Percentiles rank a stretch among this genome's conserved stretches.
Conservation (phyloP, 495 filamentous ascomycete genomes). For the Neurospora cerealis region DNA sequence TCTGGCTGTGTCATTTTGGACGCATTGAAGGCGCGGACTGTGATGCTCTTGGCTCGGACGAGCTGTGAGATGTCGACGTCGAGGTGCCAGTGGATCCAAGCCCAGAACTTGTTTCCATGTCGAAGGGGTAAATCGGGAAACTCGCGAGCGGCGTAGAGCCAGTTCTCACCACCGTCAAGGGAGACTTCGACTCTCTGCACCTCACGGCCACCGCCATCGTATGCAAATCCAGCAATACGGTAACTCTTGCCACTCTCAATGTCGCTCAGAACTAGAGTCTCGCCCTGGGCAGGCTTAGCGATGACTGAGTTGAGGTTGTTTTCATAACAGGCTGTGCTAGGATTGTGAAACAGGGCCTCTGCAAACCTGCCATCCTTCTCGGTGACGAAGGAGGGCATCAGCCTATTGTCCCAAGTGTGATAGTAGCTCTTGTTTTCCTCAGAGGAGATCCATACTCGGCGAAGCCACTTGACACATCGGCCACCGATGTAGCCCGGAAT, state of each 20-base stretch:
- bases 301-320: slow-evolving; percentile 6
- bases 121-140: slow-evolving; percentile 4
- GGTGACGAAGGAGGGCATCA: slow-evolving; percentile 2
- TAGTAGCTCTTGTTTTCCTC: slow-evolving; percentile 9
- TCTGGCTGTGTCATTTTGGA: slow-evolving; percentile 6
- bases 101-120: slow-evolving; percentile 9
- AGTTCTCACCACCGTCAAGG: background rate
- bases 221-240: slow-evolving; percentile 4
- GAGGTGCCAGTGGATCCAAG: slow-evolving; percentile 9
- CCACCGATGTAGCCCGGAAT: slow-evolving; percentile 8
- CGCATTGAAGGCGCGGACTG: slow-evolving; percentile 1
- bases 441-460: slow-evolving; percentile 5
- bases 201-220: slow-evolving; percentile 4
- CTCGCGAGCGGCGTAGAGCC: slow-evolving; percentile 2
- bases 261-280: background rate
- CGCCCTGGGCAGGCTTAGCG: slow-evolving; percentile 2
- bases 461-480: slow-evolving; percentile 11
- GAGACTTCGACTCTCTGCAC: slow-evolving; percentile 10
- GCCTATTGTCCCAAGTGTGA: slow-evolving; percentile 8
- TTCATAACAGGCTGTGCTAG: slow-evolving; percentile 4
- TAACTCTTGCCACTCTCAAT: background rate
- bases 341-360: slow-evolving; percentile 1
- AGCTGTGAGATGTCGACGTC: slow-evolving; percentile 6
- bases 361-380: slow-evolving; percentile 6
- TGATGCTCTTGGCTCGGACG: slow-evolving; percentile 1